Evolutionary conservation across 1,139 yeast genomes (phyloP).

Genomic region (Blastobotrys apis): DNA sequence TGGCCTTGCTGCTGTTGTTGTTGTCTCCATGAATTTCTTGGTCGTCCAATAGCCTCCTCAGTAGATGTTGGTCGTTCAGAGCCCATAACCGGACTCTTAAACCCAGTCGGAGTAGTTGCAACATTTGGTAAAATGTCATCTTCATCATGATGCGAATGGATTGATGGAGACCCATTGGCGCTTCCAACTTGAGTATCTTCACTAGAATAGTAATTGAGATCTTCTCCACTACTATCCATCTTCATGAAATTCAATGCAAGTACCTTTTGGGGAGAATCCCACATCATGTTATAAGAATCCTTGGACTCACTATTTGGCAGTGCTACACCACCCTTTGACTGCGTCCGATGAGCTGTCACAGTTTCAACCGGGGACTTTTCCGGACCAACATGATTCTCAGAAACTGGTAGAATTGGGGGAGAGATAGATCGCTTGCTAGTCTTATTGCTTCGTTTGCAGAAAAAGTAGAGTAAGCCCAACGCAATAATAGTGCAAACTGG

Average conservation of each 20-base stretch:
- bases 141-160: neutral
- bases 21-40: conserved; percentile 71
- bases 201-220: conserved; percentile 20
- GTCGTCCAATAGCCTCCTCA: conserved; percentile 15
- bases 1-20: conserved; percentile 38
- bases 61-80: conserved; percentile 5
- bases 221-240: conserved; percentile 31
- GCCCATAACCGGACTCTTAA: conserved; percentile 8
- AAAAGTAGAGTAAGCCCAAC: conserved; percentile 48
- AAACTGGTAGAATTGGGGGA: conserved; percentile 26
- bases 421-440: conserved; percentile 27
- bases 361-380: conserved; percentile 11
- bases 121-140: conserved; percentile 1
- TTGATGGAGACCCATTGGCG: conserved; percentile 9
- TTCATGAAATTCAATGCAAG: conserved; percentile 35
- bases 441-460: conserved; percentile 43
- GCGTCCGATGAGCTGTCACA: neutral
- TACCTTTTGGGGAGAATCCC: conserved; percentile 37
- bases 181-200: conserved; percentile 43
- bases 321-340: conserved; percentile 1
- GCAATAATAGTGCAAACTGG: conserved; percentile 54
- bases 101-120: conserved; percentile 3
- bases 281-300: conserved; percentile 16
- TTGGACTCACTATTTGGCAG: conserved; percentile 4
- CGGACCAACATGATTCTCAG: conserved; percentile 18